phyloP scores from a whole-genome alignment of 352 stramenopile species.

The Saprolegnia diclina region DNA sequence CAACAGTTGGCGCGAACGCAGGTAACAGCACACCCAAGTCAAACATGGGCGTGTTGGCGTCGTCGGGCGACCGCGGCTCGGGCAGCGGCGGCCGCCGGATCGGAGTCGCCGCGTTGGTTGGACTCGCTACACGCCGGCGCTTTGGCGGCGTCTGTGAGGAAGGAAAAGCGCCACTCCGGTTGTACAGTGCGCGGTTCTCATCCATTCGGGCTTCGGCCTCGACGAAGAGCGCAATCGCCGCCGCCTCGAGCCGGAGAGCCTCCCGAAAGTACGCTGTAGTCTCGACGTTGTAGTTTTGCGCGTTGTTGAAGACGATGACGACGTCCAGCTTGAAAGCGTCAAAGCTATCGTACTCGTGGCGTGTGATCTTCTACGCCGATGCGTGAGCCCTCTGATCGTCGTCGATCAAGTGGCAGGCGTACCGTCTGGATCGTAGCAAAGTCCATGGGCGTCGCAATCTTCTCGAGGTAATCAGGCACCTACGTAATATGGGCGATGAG shows the following conservation, averaged over 20 bases:
- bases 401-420: too few relatives aligned
- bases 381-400: background rate
- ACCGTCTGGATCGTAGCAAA: constrained; percentile 24
- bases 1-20: too few relatives aligned
- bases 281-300: constrained; percentile 27
- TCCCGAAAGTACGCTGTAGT: constrained; percentile 21
- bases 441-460: constrained; percentile 20
- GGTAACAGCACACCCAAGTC: too few relatives aligned
- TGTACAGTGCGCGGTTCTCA: background rate
- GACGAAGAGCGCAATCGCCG: constrained; percentile 5
- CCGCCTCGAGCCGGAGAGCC: background rate
- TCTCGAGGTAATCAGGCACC: constrained; percentile 26
- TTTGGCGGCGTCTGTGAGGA: background rate
- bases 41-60: background rate
- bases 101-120: background rate
- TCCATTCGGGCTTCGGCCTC: background rate
- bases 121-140: background rate
- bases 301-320: constrained; percentile 26
- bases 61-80: background rate
- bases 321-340: constrained; percentile 26
- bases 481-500: background rate
- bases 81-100: background rate
- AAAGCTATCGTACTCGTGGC: constrained; percentile 10
- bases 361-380: constrained; percentile 19
- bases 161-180: background rate